A percentile compares a stretch with the other conserved stretches of the same genome.
Conservation (phyloP, 1,284 basidiomycete species). For the Puccinia polysora region DNA sequence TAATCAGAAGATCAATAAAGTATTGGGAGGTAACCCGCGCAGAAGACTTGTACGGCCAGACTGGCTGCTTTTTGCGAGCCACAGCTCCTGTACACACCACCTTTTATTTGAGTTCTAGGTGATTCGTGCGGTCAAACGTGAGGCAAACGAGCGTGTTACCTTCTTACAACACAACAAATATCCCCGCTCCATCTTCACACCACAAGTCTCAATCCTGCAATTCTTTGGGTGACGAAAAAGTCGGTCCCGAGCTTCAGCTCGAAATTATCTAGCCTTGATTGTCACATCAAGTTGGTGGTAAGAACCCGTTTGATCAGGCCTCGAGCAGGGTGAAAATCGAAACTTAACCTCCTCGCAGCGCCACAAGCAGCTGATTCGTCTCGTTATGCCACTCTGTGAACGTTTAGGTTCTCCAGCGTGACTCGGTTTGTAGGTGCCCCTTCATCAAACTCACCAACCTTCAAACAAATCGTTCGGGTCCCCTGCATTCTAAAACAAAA, state of each 20-base stretch:
- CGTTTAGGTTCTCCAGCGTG: background rate
- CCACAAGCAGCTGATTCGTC: slow-evolving; percentile 12
- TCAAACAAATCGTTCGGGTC: slow-evolving; percentile 8
- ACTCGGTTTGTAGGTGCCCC: background rate
- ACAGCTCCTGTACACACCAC: background rate
- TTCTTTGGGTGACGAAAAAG: slow-evolving; percentile 17
- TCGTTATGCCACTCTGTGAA: background rate
- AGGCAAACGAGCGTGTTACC: background rate
- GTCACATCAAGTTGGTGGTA: slow-evolving; percentile 22
- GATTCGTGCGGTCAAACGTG: slow-evolving; percentile 13
- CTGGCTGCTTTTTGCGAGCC: no score
- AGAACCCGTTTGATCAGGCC: background rate
- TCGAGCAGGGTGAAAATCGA: slow-evolving; percentile 6
- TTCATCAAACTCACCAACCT: background rate
- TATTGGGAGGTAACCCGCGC: no score
- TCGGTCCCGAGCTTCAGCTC: background rate
- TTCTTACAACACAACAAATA: slow-evolving; percentile 18
- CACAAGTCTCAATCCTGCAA: background rate
- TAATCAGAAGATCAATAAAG: no score
- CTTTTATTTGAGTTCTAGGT: slow-evolving; percentile 7
- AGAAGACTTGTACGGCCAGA: no score
- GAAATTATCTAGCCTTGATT: background rate
- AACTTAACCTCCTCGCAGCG: slow-evolving; percentile 15
- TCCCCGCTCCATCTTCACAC: slow-evolving; percentile 18
- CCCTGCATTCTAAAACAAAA: slow-evolving; percentile 18